phyloP scores from a whole-genome alignment of 2,329 filamentous ascomycete species.

The Alternaria consortialis region DNA sequence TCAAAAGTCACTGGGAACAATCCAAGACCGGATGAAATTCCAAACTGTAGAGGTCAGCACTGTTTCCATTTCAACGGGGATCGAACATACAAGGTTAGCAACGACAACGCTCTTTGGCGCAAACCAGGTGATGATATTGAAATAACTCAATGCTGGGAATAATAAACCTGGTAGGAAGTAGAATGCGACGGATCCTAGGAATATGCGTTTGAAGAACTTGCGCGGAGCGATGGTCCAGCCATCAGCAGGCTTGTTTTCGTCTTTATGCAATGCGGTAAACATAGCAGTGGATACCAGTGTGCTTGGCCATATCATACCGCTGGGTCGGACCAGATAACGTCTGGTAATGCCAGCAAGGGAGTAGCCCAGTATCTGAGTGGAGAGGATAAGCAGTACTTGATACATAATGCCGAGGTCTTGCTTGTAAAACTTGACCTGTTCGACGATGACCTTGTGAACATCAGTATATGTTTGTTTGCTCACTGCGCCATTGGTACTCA shows the following conservation, averaged over 20 bases:
- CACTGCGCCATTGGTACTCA: conserved; percentile 38
- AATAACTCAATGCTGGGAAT: conserved; percentile 86
- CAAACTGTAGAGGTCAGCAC: conserved; percentile 63
- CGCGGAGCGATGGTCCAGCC: conserved; percentile 85
- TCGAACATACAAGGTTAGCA: conserved; percentile 71
- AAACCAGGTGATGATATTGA: conserved; percentile 89
- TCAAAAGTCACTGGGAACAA: conserved; percentile 88
- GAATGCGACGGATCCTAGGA: conserved; percentile 75
- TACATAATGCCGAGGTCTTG: conserved; percentile 80
- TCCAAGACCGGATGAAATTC: conserved; percentile 83
- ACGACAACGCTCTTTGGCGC: conserved; percentile 86
- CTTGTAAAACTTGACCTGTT: conserved; percentile 88
- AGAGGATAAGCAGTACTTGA: conserved; percentile 82
- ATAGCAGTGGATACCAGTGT: conserved; percentile 89
- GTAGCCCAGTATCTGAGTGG: conserved; percentile 86
- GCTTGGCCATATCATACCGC: conserved; percentile 91
- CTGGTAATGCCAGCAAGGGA: conserved; percentile 84
- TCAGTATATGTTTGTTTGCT: conserved; percentile 18
- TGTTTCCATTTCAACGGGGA: neutral
- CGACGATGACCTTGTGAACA: conserved; percentile 73
- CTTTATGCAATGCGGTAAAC: conserved; percentile 86
- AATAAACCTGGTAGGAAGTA: conserved; percentile 87
- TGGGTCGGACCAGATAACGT: conserved; percentile 82
- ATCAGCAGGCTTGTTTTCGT: conserved; percentile 81
- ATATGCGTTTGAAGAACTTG: conserved; percentile 83